Evolutionary conservation across 352 stramenopile species (phyloP).

Genomic region (Nothophytophthora sp.): DNA sequence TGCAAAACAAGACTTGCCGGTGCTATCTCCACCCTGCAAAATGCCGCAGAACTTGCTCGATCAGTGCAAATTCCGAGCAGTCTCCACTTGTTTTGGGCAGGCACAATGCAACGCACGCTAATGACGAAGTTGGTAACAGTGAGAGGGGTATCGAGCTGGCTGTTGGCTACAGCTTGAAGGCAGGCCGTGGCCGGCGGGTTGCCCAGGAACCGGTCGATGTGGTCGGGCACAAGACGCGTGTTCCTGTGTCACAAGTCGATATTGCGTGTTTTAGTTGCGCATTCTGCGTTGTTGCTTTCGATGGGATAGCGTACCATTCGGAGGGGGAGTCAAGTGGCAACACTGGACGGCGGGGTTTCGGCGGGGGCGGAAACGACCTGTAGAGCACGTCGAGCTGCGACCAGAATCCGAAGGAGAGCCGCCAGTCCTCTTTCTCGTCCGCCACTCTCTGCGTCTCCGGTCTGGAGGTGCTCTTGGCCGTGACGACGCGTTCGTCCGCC

Average conservation of each 20-base stretch:
- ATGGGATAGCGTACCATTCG: slow-evolving; percentile 38
- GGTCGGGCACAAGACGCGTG: slow-evolving; percentile 37
- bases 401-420: slow-evolving; percentile 62
- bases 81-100: too few species aligned
- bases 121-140: slow-evolving; percentile 65
- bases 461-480: slow-evolving; percentile 3
- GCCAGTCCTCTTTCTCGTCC: slow-evolving; percentile 34
- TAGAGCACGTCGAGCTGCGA: slow-evolving; percentile 58
- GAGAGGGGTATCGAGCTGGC: slow-evolving; percentile 5
- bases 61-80: too few species aligned
- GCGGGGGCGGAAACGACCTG: slow-evolving; percentile 26
- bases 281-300: background rate
- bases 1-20: slow-evolving; percentile 55
- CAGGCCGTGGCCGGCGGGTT: slow-evolving; percentile 36
- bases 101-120: slow-evolving; percentile 32
- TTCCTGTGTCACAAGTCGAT: slow-evolving; percentile 15
- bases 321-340: slow-evolving; percentile 18
- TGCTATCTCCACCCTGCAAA: slow-evolving; percentile 41
- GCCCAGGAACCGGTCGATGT: slow-evolving; percentile 44
- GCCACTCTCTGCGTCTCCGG: slow-evolving; percentile 7
- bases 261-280: background rate
- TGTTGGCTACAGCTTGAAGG: slow-evolving; percentile 30
- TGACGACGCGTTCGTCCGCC: slow-evolving; percentile 1
- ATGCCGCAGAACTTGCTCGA: too few species aligned
- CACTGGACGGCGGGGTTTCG: slow-evolving; percentile 50